Conservation (phyloP, 179 eudicot genomes). For the Amaranthus tricolor region DNA sequence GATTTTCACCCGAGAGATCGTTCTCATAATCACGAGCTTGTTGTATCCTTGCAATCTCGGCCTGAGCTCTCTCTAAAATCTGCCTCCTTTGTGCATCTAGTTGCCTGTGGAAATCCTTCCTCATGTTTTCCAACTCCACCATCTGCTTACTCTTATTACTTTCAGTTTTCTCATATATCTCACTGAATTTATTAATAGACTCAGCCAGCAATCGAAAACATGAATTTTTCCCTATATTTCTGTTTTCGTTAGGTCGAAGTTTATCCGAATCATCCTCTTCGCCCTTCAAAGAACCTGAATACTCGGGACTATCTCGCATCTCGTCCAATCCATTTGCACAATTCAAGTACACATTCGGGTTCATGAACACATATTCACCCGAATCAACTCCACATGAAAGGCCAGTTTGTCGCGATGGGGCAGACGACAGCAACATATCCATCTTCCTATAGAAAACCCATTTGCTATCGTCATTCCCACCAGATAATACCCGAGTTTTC, state of each 20-base stretch:
- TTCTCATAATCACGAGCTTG: slow-evolving; percentile 43
- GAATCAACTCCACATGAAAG: slow-evolving; percentile 87
- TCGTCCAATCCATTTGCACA: slow-evolving; percentile 67
- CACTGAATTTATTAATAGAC: slow-evolving; percentile 72
- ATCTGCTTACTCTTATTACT: slow-evolving; percentile 58
- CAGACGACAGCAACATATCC: slow-evolving; percentile 65
- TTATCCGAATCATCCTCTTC: slow-evolving; percentile 41
- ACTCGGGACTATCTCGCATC: slow-evolving; percentile 83
- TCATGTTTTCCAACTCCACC: slow-evolving; percentile 78
- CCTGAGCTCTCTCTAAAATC: slow-evolving; percentile 74
- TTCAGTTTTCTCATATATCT: slow-evolving; percentile 72
- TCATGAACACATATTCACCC: slow-evolving; percentile 87
- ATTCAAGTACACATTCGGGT: slow-evolving; percentile 55
- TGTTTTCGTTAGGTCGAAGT: slow-evolving; percentile 38
- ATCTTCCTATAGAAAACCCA: slow-evolving; percentile 74
- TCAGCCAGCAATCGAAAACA: slow-evolving; percentile 63
- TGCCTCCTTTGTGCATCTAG: slow-evolving; percentile 76
- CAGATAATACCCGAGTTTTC: slow-evolving; percentile 33
- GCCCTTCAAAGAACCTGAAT: slow-evolving; percentile 43
- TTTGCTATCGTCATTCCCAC: slow-evolving; percentile 35
- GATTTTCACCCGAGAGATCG: slow-evolving; percentile 45
- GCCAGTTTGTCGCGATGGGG: slow-evolving; percentile 40
- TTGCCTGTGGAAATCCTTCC: slow-evolving; percentile 76
- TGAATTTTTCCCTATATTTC: slow-evolving; percentile 29
- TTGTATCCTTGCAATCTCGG: slow-evolving; percentile 66